A percentile compares a stretch with the other conserved stretches of the same genome.
Conservation (phyloP, 306 rosid genomes). For the Cucumis melo region DNA sequence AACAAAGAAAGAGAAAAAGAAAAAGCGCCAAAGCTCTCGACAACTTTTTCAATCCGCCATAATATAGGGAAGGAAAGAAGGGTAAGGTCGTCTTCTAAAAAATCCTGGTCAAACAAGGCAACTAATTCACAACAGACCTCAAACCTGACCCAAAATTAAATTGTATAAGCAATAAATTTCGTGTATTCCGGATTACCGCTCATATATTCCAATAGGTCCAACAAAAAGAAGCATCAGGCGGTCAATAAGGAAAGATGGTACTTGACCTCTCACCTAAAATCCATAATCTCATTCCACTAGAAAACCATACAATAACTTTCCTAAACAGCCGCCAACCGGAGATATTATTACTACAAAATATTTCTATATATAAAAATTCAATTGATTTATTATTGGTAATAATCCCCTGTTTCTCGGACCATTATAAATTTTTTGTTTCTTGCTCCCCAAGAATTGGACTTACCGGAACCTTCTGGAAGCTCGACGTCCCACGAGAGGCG, state of each 20-base stretch:
- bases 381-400: neutral
- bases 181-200: neutral
- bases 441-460: neutral
- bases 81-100: neutral
- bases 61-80: neutral
- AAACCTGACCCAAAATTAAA: neutral
- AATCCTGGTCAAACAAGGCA: neutral
- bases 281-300: neutral
- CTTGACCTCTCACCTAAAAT: neutral
- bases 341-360: neutral
- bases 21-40: no score
- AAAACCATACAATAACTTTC: neutral
- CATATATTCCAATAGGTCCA: neutral
- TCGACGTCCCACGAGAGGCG: neutral
- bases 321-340: neutral
- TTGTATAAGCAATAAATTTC: neutral
- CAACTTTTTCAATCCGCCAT: neutral
- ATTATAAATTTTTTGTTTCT: neutral
- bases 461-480: neutral
- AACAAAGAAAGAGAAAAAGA: no score
- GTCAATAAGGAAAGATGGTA: neutral
- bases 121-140: neutral
- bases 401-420: neutral
- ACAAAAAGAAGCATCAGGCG: neutral
- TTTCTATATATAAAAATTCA: neutral